Conservation (phyloP, 2,329 filamentous ascomycete genomes). For the Ophiocordyceps camponoti-leonardi region DNA sequence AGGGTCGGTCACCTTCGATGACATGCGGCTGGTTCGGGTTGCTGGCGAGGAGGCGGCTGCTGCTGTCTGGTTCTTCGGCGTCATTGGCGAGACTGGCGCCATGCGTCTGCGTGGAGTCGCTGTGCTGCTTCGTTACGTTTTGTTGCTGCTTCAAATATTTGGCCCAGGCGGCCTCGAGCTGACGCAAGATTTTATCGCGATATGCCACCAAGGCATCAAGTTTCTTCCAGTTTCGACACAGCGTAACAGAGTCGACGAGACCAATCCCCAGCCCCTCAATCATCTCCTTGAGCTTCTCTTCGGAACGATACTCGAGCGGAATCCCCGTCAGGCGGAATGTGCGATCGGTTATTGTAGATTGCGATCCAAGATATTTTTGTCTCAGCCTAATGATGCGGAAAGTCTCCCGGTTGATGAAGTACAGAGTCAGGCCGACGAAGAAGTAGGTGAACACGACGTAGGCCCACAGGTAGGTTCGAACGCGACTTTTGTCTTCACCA, state of each 20-base stretch:
- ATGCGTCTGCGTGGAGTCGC: slow-evolving; percentile 2
- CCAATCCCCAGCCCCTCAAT: slow-evolving; percentile 82
- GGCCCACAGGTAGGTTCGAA: slow-evolving; percentile 58
- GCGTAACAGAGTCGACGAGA: slow-evolving; percentile 68
- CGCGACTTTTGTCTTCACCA: slow-evolving; percentile 16
- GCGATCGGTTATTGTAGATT: slow-evolving; percentile 89
- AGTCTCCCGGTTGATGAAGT: slow-evolving; percentile 70
- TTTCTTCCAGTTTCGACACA: slow-evolving; percentile 76
- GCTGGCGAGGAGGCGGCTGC: slow-evolving; percentile 40
- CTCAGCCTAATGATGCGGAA: slow-evolving; percentile 69
- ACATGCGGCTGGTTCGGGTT: slow-evolving; percentile 13
- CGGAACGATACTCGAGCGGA: slow-evolving; percentile 58
- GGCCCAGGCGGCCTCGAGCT: slow-evolving; percentile 72
- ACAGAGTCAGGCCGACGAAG: slow-evolving; percentile 68
- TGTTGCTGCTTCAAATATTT: slow-evolving; percentile 30
- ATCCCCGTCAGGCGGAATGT: slow-evolving; percentile 88
- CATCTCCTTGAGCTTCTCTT: slow-evolving; percentile 68
- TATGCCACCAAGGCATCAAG: slow-evolving; percentile 59
- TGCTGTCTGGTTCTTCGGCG: slow-evolving; percentile 33
- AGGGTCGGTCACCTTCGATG: slow-evolving; percentile 39
- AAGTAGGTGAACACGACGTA: slow-evolving; percentile 92
- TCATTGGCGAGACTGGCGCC: slow-evolving; percentile 4
- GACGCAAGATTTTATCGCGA: slow-evolving; percentile 46
- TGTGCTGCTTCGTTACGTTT: slow-evolving; percentile 3
- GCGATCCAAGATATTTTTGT: slow-evolving; percentile 81